phyloP scores from a whole-genome alignment of 1,284 basidiomycete species.

The Tilletia walkeri region DNA sequence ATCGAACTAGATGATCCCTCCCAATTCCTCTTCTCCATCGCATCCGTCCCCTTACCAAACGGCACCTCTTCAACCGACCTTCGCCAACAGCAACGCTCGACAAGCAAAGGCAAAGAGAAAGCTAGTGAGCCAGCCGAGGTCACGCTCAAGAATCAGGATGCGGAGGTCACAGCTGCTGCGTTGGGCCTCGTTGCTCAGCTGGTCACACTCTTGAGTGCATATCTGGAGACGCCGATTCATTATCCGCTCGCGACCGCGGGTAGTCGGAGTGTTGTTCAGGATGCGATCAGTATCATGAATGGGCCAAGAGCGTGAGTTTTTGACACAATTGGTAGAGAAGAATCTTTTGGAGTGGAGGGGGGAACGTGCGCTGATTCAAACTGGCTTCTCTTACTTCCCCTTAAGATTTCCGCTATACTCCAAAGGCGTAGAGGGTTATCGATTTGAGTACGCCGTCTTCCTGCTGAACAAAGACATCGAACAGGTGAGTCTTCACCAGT shows the following conservation, averaged over 20 bases:
- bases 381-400: too few species aligned
- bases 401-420: conserved; percentile 72
- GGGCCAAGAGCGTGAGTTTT: conserved; percentile 37
- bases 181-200: conserved; percentile 50
- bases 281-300: conserved; percentile 51
- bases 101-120: not conserved
- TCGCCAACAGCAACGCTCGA: not conserved
- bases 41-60: conserved; percentile 45
- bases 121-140: conserved; percentile 31
- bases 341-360: not conserved
- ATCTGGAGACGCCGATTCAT: conserved; percentile 43
- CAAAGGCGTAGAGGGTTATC: conserved; percentile 88
- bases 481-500: conserved; percentile 28
- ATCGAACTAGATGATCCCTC: conserved; percentile 48
- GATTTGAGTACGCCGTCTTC: conserved; percentile 97
- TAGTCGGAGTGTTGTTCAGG: conserved; percentile 45
- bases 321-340: too few species aligned
- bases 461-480: conserved; percentile 96
- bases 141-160: conserved; percentile 22
- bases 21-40: conserved; percentile 49
- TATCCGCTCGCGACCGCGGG: conserved; percentile 49
- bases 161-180: conserved; percentile 27
- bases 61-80: conserved; percentile 25
- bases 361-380: not conserved
- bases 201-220: conserved; percentile 41